Percentiles rank a stretch among this genome's conserved stretches.
Conservation (phyloP, 108 stramenopile genomes). For the Cyclotella kingstonii region DNA sequence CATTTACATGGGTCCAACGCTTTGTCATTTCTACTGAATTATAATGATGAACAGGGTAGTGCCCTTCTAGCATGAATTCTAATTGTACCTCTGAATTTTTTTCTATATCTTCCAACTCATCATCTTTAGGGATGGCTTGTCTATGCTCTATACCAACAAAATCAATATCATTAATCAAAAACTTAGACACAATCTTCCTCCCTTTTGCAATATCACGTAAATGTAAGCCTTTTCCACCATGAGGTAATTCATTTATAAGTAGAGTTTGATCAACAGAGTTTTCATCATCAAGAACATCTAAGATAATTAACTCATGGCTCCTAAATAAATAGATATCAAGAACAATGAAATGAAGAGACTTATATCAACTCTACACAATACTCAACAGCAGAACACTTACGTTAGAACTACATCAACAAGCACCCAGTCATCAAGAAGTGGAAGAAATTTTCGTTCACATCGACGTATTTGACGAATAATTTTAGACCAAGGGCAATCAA, state of each 20-base stretch:
- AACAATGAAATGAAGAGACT: no score
- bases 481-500: constrained; percentile 61
- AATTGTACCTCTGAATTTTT: constrained; percentile 10
- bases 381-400: no score
- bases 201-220: constrained; percentile 70
- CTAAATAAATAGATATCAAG: not conserved
- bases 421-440: constrained; percentile 67
- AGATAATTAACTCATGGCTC: constrained; percentile 75
- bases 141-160: constrained; percentile 58
- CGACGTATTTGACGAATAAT: constrained; percentile 82
- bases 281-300: constrained; percentile 41
- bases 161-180: constrained; percentile 59
- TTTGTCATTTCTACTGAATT: constrained; percentile 13
- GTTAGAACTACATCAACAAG: constrained; percentile 83
- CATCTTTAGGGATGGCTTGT: constrained; percentile 14
- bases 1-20: constrained; percentile 61
- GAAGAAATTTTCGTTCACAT: constrained; percentile 72
- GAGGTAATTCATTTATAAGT: constrained; percentile 31
- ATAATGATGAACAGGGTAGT: constrained; percentile 17
- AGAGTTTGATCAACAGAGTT: not conserved
- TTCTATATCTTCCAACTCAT: constrained; percentile 26
- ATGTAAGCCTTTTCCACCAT: constrained; percentile 78
- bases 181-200: constrained; percentile 66
- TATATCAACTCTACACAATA: no score
- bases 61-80: constrained; percentile 37